Evolutionary conservation across 352 stramenopile species (phyloP), one percentile per base, ranked within the genome.

Genomic region (Pythium chondricola): DNA sequence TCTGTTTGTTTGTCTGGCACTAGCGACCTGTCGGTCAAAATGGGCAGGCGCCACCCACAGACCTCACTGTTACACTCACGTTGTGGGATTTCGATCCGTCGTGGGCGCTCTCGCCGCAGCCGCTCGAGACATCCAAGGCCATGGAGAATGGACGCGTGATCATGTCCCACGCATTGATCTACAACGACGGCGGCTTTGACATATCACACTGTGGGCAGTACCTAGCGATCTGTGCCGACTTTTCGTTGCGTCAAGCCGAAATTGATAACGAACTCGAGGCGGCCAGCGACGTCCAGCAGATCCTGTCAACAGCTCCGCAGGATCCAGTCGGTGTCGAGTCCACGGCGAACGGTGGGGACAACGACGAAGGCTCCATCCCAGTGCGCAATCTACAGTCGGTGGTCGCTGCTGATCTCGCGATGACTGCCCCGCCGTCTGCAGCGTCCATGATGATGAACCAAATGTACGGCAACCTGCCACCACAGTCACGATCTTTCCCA

Each of bases 141-240:
- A 93, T 93, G 82, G 74, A 85, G 46, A 88, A 89, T 52, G 86
- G 79, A 22, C 80, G 78, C 9, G 65, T 86, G 0, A 78, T 95
- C 52, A 61, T 98, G 35, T 91, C 85, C 1, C 84, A 96, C 48
- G 91, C 95, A 4, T 76, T 98, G 43, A 85, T 99, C 24, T 99
- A 99, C 68, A 98, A 98, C 58, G 95, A 98, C 63, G 95, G 95
- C 41, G 95, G 95, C 30, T 98, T 99, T 67, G 95, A 99, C 67
- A 85, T 99, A 35, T 98, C 94, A 14, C 74, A 79, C 16, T 97
- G 96, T 58, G 95, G 95, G 2, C 88, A 87, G 21, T 95, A 96
- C 39, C 76, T 99, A 27, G 93, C 89, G 32, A 95, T 96, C 38
- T 98, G 95, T 71, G 92, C 93, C 20, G 92, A 98, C 58, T 97